phyloP scores from a whole-genome alignment of 2,329 filamentous ascomycete genomes.

The Atkinsonella texensis region DNA sequence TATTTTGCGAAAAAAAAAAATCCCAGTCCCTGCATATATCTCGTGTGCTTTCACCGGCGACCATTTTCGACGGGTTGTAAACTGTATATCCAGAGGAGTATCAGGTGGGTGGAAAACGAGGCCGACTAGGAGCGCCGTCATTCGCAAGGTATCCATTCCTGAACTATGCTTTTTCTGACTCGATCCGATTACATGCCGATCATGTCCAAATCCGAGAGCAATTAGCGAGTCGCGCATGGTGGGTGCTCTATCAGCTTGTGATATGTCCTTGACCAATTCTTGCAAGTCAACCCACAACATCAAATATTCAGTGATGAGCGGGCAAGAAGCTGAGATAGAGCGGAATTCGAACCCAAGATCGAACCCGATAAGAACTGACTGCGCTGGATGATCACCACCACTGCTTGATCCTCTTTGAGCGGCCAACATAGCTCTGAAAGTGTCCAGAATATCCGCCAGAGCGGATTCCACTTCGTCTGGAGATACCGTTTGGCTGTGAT shows the following conservation, averaged over 20 bases:
- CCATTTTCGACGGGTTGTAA: not conserved
- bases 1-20: not conserved
- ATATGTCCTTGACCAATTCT: not conserved
- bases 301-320: not conserved
- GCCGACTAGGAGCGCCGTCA: not conserved
- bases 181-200: not conserved
- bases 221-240: not conserved
- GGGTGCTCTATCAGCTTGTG: not conserved
- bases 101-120: not conserved
- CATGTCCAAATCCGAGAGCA: not conserved
- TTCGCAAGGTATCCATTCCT: not conserved
- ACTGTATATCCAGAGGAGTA: not conserved
- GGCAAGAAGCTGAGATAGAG: not conserved
- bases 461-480: not conserved
- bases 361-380: not conserved
- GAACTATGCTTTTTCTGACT: conserved; percentile 1
- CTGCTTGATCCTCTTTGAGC: not conserved
- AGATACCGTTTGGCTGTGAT: not conserved
- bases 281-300: not conserved
- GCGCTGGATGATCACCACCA: not conserved
- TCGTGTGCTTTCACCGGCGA: not conserved
- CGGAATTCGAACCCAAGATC: not conserved
- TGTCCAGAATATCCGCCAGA: not conserved
- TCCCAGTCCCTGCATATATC: not conserved
- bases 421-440: not conserved